A percentile compares a stretch with the other conserved stretches of the same genome.
Evolutionary conservation across 2,329 filamentous ascomycete genomes (phyloP).

Genomic region (Fusarium algeriense): DNA sequence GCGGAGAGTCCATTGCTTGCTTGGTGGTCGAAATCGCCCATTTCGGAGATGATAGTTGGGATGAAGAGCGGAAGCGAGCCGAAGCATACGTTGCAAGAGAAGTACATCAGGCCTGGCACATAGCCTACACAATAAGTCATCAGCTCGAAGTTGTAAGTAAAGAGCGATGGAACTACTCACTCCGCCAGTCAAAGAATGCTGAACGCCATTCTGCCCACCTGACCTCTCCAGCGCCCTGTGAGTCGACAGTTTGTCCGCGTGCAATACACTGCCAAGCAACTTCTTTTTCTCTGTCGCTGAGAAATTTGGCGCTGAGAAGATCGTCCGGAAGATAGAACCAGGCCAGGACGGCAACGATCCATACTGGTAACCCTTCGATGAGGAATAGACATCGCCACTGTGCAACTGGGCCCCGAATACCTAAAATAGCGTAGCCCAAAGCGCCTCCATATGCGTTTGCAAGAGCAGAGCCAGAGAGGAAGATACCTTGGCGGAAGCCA

Average conservation of each 20-base stretch:
- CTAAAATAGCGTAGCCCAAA: neutral
- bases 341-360: neutral
- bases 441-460: neutral
- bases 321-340: neutral
- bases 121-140: neutral
- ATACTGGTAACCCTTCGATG: neutral
- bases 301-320: neutral
- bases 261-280: neutral
- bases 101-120: slow-evolving; percentile 1
- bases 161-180: neutral
- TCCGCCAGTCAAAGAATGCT: neutral
- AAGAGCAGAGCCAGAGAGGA: neutral
- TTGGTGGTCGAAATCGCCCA: neutral
- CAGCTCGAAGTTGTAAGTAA: neutral
- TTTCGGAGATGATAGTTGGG: slow-evolving; percentile 1
- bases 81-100: neutral
- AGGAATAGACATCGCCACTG: neutral
- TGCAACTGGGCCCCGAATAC: neutral
- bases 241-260: neutral
- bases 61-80: neutral
- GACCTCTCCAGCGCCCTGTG: neutral
- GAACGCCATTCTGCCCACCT: neutral
- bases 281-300: neutral
- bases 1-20: neutral
- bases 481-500: neutral